Conservation (phyloP, 345 rosid genomes). For the Eutrema japonicum region DNA sequence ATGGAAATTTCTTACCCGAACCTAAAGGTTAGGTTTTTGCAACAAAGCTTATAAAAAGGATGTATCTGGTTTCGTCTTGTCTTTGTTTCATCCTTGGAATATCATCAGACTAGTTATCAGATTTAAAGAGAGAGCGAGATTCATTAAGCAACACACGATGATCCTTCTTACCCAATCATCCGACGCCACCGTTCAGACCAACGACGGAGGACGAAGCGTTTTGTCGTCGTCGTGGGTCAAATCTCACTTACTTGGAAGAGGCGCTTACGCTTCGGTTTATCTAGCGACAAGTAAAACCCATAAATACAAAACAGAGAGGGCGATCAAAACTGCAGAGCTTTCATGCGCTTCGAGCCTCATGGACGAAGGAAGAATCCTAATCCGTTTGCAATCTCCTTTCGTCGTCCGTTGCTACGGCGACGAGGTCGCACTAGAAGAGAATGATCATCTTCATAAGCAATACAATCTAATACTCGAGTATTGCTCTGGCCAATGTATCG, state of each 20-base stretch:
- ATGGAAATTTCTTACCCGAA: background rate
- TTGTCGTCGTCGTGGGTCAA: constrained; percentile 24
- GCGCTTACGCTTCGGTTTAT: constrained; percentile 26
- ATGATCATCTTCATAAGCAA: background rate
- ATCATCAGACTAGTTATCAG: no score
- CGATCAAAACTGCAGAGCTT: constrained; percentile 24
- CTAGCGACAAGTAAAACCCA: background rate
- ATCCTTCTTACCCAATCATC: no score
- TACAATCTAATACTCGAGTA: constrained; percentile 36
- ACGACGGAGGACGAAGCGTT: background rate
- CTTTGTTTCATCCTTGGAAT: background rate
- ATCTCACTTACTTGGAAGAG: constrained; percentile 23
- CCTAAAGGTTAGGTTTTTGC: background rate
- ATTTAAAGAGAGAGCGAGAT: no score
- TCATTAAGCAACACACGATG: no score
- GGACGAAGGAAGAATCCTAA: constrained; percentile 11
- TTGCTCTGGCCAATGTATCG: background rate
- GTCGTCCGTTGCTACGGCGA: constrained; percentile 4
- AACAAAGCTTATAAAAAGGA: no score
- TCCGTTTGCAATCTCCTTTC: background rate
- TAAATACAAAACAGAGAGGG: background rate
- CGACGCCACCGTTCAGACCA: background rate
- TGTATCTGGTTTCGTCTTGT: background rate
- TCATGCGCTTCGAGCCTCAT: background rate
- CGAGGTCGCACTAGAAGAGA: background rate